phyloP scores from a whole-genome alignment of 2,329 filamentous ascomycete genomes.

The Colletotrichum shisoi region DNA sequence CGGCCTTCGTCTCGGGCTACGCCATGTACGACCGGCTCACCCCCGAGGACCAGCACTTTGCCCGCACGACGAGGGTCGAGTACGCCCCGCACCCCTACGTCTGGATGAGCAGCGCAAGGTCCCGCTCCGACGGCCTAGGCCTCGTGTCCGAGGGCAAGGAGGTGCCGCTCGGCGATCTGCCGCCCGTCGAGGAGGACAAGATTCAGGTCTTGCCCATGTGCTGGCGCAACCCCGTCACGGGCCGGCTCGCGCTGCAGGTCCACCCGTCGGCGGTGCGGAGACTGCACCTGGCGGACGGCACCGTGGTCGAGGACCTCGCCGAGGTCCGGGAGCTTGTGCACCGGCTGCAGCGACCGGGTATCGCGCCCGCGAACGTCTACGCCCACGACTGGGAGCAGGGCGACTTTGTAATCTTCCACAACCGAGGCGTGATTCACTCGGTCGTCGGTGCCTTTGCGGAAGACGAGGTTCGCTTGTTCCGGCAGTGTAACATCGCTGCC shows the following conservation, averaged over 20 bases:
- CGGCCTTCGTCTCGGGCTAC: constrained; percentile 76
- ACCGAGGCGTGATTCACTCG: constrained; percentile 76
- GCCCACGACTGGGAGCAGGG: constrained; percentile 80
- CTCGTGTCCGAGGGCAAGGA: constrained; percentile 72
- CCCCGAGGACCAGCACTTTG: constrained; percentile 72
- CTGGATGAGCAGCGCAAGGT: constrained; percentile 77
- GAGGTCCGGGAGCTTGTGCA: constrained; percentile 74
- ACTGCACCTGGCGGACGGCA: constrained; percentile 72
- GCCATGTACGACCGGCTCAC: constrained; percentile 74
- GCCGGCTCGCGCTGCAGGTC: constrained; percentile 73
- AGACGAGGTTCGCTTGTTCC: constrained; percentile 76
- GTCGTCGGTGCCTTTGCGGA: constrained; percentile 78
- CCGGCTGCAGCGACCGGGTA: constrained; percentile 74
- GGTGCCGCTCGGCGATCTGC: constrained; percentile 65
- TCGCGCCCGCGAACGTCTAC: constrained; percentile 73
- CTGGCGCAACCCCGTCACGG: constrained; percentile 79
- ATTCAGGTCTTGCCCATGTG: constrained; percentile 78
- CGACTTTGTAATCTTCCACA: constrained; percentile 80
- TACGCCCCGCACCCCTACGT: constrained; percentile 83
- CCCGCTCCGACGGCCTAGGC: constrained; percentile 74
- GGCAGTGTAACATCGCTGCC: constrained; percentile 81
- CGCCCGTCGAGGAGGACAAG: constrained; percentile 69
- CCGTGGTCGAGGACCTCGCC: constrained; percentile 72
- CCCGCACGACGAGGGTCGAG: constrained; percentile 71
- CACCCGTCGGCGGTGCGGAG: constrained; percentile 76